These are phyloP conservation scores for Tetrapisispora taiwanensis DNA, from an alignment of 805 yeast species.

Conservation along the genomic window DNA sequence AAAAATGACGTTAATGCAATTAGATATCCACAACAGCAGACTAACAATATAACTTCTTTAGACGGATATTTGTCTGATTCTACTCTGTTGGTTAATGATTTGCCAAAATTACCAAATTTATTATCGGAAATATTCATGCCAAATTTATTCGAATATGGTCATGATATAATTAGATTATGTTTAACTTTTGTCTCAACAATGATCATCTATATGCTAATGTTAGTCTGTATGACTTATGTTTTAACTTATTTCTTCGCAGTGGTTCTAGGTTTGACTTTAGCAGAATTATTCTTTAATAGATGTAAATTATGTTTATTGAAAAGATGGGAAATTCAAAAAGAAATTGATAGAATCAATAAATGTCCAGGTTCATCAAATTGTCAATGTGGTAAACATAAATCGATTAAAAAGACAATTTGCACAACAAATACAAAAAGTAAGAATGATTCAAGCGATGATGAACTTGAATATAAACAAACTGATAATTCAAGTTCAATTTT, in stretches of 20 bases:
- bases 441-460: no score
- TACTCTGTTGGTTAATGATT: conserved; percentile 8
- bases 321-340: conserved; percentile 27
- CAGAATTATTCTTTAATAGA: conserved; percentile 61
- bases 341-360: conserved; percentile 17
- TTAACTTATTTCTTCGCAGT: conserved; percentile 64
- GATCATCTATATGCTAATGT: conserved; percentile 64
- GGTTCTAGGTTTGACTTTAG: conserved; percentile 56
- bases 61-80: conserved; percentile 24
- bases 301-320: conserved; percentile 24
- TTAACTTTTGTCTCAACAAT: conserved; percentile 53
- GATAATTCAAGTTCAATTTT: not conserved
- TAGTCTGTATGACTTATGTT: conserved; percentile 66
- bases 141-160: conserved; percentile 19
- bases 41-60: no score
- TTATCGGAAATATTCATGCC: conserved; percentile 24
- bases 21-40: no score
- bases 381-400: conserved; percentile 22
- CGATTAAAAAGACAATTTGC: no score
- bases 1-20: not conserved
- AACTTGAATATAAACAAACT: not conserved
- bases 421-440: not conserved
- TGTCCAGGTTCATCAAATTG: conserved; percentile 24
- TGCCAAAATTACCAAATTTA: conserved; percentile 25
- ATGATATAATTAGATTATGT: conserved; percentile 45